Percentiles rank a stretch among this genome's conserved stretches.
These are phyloP conservation scores for Ophiocordyceps sinensis DNA, from an alignment of 2,329 filamentous ascomycete species.

Conservation along the genomic window DNA sequence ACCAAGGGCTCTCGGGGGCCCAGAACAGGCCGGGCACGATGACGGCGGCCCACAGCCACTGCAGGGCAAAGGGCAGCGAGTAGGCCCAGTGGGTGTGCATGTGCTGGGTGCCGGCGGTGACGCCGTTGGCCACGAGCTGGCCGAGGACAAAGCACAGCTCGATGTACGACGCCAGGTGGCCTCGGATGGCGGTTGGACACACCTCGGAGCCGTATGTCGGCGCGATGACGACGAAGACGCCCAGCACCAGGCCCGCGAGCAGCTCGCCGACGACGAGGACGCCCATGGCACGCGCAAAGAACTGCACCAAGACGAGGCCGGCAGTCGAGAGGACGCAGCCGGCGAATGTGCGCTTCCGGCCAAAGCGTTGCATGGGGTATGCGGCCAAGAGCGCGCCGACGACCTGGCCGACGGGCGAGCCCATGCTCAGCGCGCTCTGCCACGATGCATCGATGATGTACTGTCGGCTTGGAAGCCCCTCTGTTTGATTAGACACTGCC, in stretches of 20 bases:
- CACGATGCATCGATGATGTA: slow-evolving; percentile 26
- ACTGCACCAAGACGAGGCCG: slow-evolving; percentile 15
- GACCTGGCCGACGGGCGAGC: slow-evolving; percentile 42
- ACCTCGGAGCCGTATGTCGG: slow-evolving; percentile 31
- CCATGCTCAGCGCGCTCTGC: slow-evolving; percentile 34
- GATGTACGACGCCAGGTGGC: slow-evolving; percentile 25
- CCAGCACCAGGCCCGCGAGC: slow-evolving; percentile 27
- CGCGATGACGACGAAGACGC: slow-evolving; percentile 26
- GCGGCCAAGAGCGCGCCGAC: slow-evolving; percentile 36
- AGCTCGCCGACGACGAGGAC: slow-evolving; percentile 29
- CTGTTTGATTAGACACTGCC: neutral
- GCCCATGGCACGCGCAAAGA: slow-evolving; percentile 18
- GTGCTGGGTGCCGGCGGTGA: slow-evolving; percentile 4
- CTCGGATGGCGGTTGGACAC: slow-evolving; percentile 23
- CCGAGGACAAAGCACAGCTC: slow-evolving; percentile 29
- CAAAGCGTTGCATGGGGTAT: slow-evolving; percentile 23
- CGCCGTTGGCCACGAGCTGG: slow-evolving; percentile 17
- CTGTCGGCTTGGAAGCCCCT: slow-evolving; percentile 1
- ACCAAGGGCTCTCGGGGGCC: slow-evolving; percentile 20
- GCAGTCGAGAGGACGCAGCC: slow-evolving; percentile 21
- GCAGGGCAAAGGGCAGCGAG: slow-evolving; percentile 27
- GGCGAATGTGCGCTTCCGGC: slow-evolving; percentile 35
- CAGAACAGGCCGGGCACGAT: slow-evolving; percentile 13
- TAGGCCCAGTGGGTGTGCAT: slow-evolving; percentile 40
- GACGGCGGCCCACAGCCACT: slow-evolving; percentile 20